A percentile compares a stretch with the other conserved stretches of the same genome.
Conservation (phyloP, 208 protist genomes). For the Wallacemonas sp. region DNA sequence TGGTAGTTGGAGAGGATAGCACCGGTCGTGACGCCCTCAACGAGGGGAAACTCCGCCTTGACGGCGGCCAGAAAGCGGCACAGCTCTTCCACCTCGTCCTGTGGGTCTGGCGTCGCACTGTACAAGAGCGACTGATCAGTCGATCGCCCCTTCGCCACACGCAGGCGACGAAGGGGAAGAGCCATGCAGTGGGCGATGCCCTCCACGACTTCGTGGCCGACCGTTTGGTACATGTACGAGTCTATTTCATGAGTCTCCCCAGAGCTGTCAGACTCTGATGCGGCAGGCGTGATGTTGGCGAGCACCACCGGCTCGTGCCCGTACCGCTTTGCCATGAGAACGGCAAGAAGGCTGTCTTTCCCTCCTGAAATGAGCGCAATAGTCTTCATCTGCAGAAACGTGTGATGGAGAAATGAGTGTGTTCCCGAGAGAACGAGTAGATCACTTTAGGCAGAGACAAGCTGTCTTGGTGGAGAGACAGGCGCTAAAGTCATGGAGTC, state of each 20-base stretch:
- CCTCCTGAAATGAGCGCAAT: slow-evolving; percentile 97
- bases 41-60: slow-evolving; percentile 82
- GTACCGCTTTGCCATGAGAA: slow-evolving; percentile 94
- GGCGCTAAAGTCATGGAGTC: too few relatives aligned
- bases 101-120: slow-evolving; percentile 39
- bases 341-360: slow-evolving; percentile 96
- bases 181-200: slow-evolving; percentile 88
- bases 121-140: slow-evolving; percentile 87
- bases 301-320: slow-evolving; percentile 96
- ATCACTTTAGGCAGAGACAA: too few relatives aligned
- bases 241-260: slow-evolving; percentile 93
- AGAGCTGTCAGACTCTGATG: slow-evolving; percentile 5
- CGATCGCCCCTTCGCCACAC: slow-evolving; percentile 71
- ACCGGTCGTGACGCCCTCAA: slow-evolving; percentile 95
- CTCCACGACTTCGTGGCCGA: slow-evolving; percentile 94
- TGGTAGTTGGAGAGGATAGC: slow-evolving; percentile 99
- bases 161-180: slow-evolving; percentile 91
- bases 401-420: not conserved
- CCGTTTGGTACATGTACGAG: slow-evolving; percentile 99
- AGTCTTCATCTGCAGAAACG: slow-evolving; percentile 87
- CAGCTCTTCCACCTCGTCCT: slow-evolving; percentile 98
- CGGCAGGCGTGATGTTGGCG: slow-evolving; percentile 91
- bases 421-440: too few relatives aligned
- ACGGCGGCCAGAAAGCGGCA: slow-evolving; percentile 89
- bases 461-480: too few relatives aligned